These are phyloP conservation scores for Jamesozyma lodderae DNA, from an alignment of 805 yeast species.

Conservation along the genomic window DNA sequence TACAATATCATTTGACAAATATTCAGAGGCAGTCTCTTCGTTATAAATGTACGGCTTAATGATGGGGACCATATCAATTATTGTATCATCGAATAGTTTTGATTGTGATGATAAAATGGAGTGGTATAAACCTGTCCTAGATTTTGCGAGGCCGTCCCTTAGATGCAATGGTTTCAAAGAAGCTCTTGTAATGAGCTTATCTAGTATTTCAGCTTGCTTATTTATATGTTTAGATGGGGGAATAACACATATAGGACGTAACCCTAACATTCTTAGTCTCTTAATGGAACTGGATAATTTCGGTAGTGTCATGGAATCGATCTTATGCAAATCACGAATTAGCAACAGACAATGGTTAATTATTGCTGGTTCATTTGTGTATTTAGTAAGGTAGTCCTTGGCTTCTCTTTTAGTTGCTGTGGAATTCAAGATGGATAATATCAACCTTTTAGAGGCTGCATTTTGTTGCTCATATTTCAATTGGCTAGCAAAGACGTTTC, in stretches of 20 bases:
- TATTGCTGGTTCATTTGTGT: constrained; percentile 29
- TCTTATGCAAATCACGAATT: constrained; percentile 17
- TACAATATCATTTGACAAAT: constrained; percentile 34
- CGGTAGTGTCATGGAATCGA: constrained; percentile 5
- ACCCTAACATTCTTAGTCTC: constrained; percentile 39
- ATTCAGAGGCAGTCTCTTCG: constrained; percentile 35
- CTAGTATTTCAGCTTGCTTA: constrained; percentile 20
- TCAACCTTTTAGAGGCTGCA: constrained; percentile 44
- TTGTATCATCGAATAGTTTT: constrained; percentile 6
- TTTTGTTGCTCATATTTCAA: constrained; percentile 20
- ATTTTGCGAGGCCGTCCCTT: constrained; percentile 16
- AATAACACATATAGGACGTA: constrained; percentile 60
- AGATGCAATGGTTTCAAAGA: constrained; percentile 21
- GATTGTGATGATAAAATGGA: constrained; percentile 14
- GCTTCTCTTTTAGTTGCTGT: constrained; percentile 95
- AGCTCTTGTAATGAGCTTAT: constrained; percentile 16
- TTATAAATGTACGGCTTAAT: constrained; percentile 64
- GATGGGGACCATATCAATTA: constrained; percentile 34
- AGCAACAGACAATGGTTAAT: constrained; percentile 24
- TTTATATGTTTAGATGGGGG: constrained; percentile 27
- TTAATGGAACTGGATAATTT: constrained; percentile 20
- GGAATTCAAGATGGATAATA: constrained; percentile 76
- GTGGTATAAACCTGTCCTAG: constrained; percentile 9
- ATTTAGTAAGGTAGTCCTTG: constrained; percentile 64
- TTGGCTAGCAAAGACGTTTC: constrained; percentile 8